A percentile compares a stretch with the other conserved stretches of the same genome.
These are phyloP conservation scores for Iberis pinnata DNA, from an alignment of 345 rosid genomes.

Conservation along the genomic window DNA sequence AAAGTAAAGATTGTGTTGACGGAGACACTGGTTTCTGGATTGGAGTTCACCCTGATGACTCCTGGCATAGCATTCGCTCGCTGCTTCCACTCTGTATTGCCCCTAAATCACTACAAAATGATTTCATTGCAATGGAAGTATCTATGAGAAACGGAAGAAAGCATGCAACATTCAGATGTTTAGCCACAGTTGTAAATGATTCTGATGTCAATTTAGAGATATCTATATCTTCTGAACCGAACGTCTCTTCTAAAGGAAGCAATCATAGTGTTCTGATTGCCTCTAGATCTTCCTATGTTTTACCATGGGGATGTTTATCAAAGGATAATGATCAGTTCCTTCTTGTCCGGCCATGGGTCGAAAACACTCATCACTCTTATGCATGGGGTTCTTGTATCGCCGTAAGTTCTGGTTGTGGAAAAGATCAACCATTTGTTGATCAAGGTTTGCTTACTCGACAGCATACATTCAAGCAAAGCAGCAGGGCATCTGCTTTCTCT, in stretches of 20 bases:
- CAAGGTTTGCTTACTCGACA: conserved; percentile 59
- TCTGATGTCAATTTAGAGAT: conserved; percentile 72
- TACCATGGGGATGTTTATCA: conserved; percentile 81
- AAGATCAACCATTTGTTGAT: conserved; percentile 67
- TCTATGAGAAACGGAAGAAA: conserved; percentile 87
- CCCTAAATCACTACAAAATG: conserved; percentile 55
- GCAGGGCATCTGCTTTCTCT: conserved; percentile 38
- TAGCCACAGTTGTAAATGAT: conserved; percentile 78
- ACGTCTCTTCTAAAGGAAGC: conserved; percentile 36
- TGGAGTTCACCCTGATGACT: conserved; percentile 48
- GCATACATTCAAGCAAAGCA: conserved; percentile 53
- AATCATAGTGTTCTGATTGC: conserved; percentile 39
- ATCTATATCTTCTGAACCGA: conserved; percentile 37
- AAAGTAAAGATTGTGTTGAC: conserved; percentile 35
- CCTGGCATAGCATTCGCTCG: conserved; percentile 82
- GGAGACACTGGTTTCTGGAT: conserved; percentile 91
- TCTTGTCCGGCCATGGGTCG: conserved; percentile 61
- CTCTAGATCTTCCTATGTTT: conserved; percentile 65
- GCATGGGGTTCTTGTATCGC: conserved; percentile 64
- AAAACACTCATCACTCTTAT: conserved; percentile 42
- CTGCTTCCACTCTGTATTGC: conserved; percentile 75
- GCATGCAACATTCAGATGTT: conserved; percentile 81
- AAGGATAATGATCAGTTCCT: conserved; percentile 60
- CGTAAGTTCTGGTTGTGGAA: conserved; percentile 51
- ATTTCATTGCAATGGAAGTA: conserved; percentile 81